Evolutionary conservation across 2,329 filamentous ascomycete genomes (phyloP).

Genomic region (Ophiostoma pallidulum): DNA sequence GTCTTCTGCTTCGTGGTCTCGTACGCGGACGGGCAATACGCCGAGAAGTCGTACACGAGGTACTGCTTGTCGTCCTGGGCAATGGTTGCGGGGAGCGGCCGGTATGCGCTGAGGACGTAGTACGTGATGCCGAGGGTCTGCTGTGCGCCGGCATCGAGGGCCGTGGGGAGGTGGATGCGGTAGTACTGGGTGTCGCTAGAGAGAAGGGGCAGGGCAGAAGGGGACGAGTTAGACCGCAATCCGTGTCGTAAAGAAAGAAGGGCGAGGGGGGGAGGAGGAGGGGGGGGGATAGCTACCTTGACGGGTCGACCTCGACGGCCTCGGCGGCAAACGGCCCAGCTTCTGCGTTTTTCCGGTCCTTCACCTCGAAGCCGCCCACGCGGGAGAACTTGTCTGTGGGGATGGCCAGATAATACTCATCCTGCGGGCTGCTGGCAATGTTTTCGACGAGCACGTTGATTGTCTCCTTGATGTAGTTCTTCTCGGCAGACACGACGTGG

Average conservation of each 20-base stretch:
- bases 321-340: constrained; percentile 60
- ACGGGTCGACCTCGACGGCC: constrained; percentile 52
- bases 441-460: constrained; percentile 96
- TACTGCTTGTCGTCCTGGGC: constrained; percentile 81
- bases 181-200: constrained; percentile 69
- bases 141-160: constrained; percentile 66
- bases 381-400: constrained; percentile 63
- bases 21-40: constrained; percentile 77
- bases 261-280: too few relatives aligned
- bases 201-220: neutral
- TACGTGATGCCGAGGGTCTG: constrained; percentile 84
- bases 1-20: constrained; percentile 89
- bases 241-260: constrained; percentile 13
- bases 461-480: constrained; percentile 80
- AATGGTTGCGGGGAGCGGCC: constrained; percentile 71
- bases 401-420: constrained; percentile 88
- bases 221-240: constrained; percentile 21
- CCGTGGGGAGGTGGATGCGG: constrained; percentile 65
- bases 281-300: constrained; percentile 49
- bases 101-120: constrained; percentile 67
- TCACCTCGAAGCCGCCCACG: constrained; percentile 80
- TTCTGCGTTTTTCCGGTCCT: constrained; percentile 74
- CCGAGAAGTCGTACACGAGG: constrained; percentile 75
- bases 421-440: constrained; percentile 64
- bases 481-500: constrained; percentile 83